Conservation (phyloP, 169 alveolate species). For the Plasmodium cynomolgi region DNA sequence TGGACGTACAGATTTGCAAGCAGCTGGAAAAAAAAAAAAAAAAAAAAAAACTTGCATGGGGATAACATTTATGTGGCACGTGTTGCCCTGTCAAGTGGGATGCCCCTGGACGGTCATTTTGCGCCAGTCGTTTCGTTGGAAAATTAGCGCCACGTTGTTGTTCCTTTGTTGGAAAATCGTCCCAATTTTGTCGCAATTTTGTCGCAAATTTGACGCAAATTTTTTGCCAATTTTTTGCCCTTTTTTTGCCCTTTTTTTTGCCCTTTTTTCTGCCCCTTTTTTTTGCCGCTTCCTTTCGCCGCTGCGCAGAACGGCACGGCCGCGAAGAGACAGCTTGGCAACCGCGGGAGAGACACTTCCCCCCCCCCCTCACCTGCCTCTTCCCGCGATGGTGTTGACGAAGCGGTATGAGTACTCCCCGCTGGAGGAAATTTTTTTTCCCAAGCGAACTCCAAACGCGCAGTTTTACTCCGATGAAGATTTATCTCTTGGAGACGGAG, state of each 20-base stretch:
- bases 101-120: background rate
- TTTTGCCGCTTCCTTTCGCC: background rate
- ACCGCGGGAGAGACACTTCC: too few relatives aligned
- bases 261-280: background rate
- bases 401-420: slow-evolving; percentile 26
- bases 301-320: background rate
- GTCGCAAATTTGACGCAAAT: background rate
- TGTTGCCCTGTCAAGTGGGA: background rate
- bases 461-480: slow-evolving; percentile 26
- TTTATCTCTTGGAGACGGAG: background rate
- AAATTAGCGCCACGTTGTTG: too few relatives aligned
- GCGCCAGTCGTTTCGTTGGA: background rate
- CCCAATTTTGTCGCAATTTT: background rate
- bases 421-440: slow-evolving; percentile 24
- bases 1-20: background rate
- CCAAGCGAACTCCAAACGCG: background rate
- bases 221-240: background rate
- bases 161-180: background rate
- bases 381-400: slow-evolving; percentile 1
- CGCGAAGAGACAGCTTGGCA: background rate
- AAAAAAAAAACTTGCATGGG: background rate
- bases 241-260: background rate
- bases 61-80: background rate
- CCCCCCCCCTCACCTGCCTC: too few relatives aligned
- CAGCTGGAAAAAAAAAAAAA: background rate